Conservation (phyloP, 1,284 basidiomycete genomes). For the Melanopsichium pennsylvanicum region DNA sequence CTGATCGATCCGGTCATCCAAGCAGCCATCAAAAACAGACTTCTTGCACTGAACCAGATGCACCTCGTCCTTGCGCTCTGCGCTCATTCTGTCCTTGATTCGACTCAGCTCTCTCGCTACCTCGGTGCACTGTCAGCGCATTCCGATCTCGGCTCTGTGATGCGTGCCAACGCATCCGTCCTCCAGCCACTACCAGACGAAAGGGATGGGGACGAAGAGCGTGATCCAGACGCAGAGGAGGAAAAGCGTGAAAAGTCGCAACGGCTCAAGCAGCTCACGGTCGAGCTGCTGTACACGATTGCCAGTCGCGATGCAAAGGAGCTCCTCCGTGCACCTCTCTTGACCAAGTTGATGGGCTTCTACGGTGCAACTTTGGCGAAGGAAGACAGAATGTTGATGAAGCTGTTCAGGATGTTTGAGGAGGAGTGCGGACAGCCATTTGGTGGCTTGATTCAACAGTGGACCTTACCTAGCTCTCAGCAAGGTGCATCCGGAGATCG, state of each 20-base stretch:
- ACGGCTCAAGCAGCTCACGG: constrained; percentile 60
- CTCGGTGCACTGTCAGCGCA: constrained; percentile 47
- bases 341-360: constrained; percentile 77
- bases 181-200: constrained; percentile 49
- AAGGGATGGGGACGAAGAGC: constrained; percentile 49
- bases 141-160: constrained; percentile 34
- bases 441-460: constrained; percentile 21
- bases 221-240: constrained; percentile 41
- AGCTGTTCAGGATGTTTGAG: constrained; percentile 82
- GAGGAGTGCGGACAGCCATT: constrained; percentile 74
- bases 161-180: constrained; percentile 28
- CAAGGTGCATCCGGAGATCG: neutral
- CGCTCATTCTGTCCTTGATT: constrained; percentile 35
- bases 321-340: constrained; percentile 81
- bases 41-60: constrained; percentile 69
- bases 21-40: constrained; percentile 73
- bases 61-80: constrained; percentile 69
- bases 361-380: constrained; percentile 77
- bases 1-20: constrained; percentile 79
- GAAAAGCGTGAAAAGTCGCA: constrained; percentile 3
- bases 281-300: constrained; percentile 72
- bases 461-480: constrained; percentile 26
- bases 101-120: constrained; percentile 29
- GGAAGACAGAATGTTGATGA: constrained; percentile 75
- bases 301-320: constrained; percentile 79